Conservation (phyloP, 176 grass and related monocot species). For the Oryza longistaminata region DNA sequence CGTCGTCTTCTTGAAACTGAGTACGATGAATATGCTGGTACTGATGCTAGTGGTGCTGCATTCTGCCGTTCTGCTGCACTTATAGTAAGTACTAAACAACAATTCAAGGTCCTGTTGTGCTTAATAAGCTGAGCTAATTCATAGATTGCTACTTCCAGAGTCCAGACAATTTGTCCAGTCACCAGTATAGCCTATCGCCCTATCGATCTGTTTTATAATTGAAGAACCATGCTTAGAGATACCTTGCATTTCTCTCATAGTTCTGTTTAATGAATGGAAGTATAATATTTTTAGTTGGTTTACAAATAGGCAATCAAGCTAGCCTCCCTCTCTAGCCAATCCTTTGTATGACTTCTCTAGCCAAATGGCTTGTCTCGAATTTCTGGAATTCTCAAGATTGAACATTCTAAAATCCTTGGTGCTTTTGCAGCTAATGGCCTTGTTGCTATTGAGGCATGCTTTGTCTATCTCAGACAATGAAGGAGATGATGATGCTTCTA, state of each 20-base stretch:
- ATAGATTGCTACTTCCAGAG: not conserved
- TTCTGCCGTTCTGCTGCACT: slow-evolving; percentile 86
- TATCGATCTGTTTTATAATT: not conserved
- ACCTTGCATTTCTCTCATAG: not conserved
- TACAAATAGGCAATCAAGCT: not conserved
- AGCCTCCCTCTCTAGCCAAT: not conserved
- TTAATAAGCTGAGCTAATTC: not conserved
- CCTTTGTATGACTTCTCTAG: not conserved
- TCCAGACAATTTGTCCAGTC: slow-evolving; percentile 2
- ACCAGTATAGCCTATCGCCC: not conserved
- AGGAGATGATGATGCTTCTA: slow-evolving; percentile 78
- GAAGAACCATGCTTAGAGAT: not conserved
- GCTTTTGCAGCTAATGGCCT: slow-evolving; percentile 74
- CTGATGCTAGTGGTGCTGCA: slow-evolving; percentile 76
- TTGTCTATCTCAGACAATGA: slow-evolving; percentile 76
- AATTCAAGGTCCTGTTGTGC: not conserved
- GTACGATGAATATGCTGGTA: slow-evolving; percentile 75
- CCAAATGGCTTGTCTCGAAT: not conserved
- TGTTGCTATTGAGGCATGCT: slow-evolving; percentile 83
- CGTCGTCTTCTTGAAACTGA: slow-evolving; percentile 89
- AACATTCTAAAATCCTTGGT: not conserved
- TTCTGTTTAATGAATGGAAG: slow-evolving; percentile 5
- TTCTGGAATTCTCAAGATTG: slow-evolving; percentile 11
- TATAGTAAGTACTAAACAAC: slow-evolving; percentile 60
- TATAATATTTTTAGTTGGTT: slow-evolving; percentile 26